Conservation (phyloP, 257 asterid genomes). For the Agastache rugosa region DNA sequence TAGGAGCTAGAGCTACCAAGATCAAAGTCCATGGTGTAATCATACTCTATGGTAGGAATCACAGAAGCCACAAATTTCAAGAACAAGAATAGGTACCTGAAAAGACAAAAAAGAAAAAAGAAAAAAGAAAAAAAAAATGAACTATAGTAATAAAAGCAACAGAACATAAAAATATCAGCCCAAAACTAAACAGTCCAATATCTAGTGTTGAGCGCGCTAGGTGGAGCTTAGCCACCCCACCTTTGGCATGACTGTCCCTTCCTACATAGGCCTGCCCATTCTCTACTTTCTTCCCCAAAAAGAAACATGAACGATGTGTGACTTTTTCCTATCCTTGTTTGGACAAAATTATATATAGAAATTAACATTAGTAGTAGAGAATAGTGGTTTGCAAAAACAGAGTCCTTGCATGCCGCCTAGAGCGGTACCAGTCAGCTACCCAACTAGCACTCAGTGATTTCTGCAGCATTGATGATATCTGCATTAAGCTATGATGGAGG, state of each 20-base stretch:
- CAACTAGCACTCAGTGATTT: background rate
- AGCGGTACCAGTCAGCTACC: background rate
- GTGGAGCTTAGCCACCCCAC: slow-evolving; percentile 2
- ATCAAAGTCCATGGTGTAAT: slow-evolving; percentile 96
- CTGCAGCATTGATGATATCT: background rate
- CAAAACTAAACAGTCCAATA: background rate
- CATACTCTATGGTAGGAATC: slow-evolving; percentile 95
- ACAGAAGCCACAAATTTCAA: slow-evolving; percentile 79
- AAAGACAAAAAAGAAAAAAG: background rate
- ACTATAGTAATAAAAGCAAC: background rate
- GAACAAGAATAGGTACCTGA: slow-evolving; percentile 73
- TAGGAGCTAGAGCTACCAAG: slow-evolving; percentile 82
- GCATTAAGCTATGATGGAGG: background rate
- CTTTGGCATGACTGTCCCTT: background rate
- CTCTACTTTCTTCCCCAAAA: background rate
- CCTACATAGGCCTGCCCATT: background rate
- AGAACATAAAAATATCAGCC: background rate
- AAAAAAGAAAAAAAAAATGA: background rate
- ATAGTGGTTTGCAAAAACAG: background rate
- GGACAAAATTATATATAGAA: background rate
- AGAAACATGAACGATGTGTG: background rate
- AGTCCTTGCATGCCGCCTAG: background rate
- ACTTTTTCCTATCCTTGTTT: background rate
- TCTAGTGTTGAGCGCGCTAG: background rate
- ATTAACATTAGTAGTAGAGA: background rate